A percentile compares a stretch with the other conserved stretches of the same genome.
Evolutionary conservation across 345 rosid species (phyloP).

Genomic region (Ceriops tagal): DNA sequence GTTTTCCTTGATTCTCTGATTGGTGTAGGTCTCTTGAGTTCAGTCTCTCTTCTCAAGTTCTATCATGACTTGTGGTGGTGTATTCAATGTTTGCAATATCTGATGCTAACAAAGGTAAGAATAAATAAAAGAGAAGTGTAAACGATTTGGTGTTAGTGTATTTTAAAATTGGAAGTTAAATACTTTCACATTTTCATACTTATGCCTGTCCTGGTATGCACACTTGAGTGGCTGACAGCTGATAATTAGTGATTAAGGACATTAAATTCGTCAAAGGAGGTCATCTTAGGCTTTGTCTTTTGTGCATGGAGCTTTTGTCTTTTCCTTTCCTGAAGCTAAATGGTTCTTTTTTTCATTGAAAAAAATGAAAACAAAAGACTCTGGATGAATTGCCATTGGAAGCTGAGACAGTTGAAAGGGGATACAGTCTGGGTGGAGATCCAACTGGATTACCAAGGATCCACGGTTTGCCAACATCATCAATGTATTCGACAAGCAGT

Average conservation of each 20-base stretch:
- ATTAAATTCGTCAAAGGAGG: neutral
- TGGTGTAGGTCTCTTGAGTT: neutral
- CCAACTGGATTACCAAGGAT: constrained; percentile 74
- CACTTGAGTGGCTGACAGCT: neutral
- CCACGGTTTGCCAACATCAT: constrained; percentile 66
- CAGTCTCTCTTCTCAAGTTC: neutral
- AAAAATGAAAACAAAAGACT: constrained; percentile 39
- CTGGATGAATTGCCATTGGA: constrained; percentile 93
- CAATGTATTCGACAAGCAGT: constrained; percentile 47
- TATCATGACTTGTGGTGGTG: neutral
- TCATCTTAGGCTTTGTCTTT: neutral
- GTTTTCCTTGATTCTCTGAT: constrained; percentile 23
- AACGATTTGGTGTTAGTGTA: neutral
- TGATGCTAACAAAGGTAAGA: no score
- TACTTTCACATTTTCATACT: neutral
- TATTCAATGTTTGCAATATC: neutral
- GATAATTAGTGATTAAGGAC: neutral
- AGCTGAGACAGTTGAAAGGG: constrained; percentile 84
- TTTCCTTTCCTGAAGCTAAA: no score
- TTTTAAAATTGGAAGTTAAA: neutral
- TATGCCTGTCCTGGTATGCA: neutral
- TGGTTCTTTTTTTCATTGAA: no score
- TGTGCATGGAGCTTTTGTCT: neutral
- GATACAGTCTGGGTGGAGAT: constrained; percentile 59
- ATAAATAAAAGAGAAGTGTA: no score